Conservation (phyloP, 2,329 filamentous ascomycete genomes). For the Alternaria consortialis region DNA sequence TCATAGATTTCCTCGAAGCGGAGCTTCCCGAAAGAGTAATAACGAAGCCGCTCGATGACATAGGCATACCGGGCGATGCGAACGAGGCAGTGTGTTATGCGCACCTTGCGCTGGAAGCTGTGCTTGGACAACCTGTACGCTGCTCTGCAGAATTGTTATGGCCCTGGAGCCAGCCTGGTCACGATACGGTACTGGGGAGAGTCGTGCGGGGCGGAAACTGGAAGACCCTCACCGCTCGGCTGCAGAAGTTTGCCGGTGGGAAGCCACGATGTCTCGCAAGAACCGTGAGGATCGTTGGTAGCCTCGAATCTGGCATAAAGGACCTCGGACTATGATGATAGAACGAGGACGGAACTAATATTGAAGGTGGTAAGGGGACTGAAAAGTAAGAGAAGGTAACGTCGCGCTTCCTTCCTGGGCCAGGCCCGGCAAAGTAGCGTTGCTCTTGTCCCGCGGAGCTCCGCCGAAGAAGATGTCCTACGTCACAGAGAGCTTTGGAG, state of each 20-base stretch:
- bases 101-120: conserved; percentile 68
- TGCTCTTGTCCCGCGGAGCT: neutral
- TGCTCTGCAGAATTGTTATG: neutral
- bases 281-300: conserved; percentile 13
- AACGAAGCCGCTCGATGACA: conserved; percentile 63
- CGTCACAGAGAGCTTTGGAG: neutral
- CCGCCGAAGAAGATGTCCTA: neutral
- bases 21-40: conserved; percentile 61
- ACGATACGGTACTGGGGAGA: conserved; percentile 12
- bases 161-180: conserved; percentile 1
- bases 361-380: neutral
- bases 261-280: conserved; percentile 7
- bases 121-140: conserved; percentile 22
- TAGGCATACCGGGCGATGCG: conserved; percentile 64
- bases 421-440: neutral
- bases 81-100: conserved; percentile 70
- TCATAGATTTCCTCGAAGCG: conserved; percentile 61
- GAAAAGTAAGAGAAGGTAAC: neutral
- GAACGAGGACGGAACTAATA: neutral
- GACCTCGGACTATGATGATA: conserved; percentile 3
- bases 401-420: neutral
- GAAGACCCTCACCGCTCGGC: conserved; percentile 14
- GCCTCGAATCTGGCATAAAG: conserved; percentile 9
- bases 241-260: conserved; percentile 27
- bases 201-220: conserved; percentile 28